Conservation (phyloP, 2,329 filamentous ascomycete genomes). For the Fusarium xylarioides region DNA sequence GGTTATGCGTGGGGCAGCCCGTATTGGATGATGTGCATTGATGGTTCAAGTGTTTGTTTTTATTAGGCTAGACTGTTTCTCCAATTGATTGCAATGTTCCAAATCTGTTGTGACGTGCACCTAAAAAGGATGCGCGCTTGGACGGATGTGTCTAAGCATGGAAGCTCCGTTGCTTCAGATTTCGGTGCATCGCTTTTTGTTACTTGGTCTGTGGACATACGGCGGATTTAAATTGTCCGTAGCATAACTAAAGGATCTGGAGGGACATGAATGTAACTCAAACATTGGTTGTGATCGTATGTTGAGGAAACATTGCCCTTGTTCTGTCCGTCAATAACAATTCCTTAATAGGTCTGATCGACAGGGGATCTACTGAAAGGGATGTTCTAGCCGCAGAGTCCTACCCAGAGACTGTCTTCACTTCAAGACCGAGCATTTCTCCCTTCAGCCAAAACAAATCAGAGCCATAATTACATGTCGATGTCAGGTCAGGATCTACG, state of each 20-base stretch:
- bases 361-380: slow-evolving; percentile 20
- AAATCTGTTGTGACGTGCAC: neutral
- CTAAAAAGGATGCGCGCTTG: slow-evolving; percentile 11
- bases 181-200: slow-evolving; percentile 17
- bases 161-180: slow-evolving; percentile 18
- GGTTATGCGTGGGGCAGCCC: too few relatives aligned
- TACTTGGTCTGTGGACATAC: neutral
- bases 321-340: neutral
- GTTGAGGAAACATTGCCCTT: slow-evolving; percentile 7
- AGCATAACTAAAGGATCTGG: neutral
- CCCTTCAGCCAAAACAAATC: neutral
- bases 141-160: slow-evolving; percentile 6
- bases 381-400: neutral
- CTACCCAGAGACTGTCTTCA: neutral
- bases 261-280: slow-evolving; percentile 8
- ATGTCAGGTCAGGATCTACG: too few relatives aligned
- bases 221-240: neutral
- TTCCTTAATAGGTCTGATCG: slow-evolving; percentile 26
- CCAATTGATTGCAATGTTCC: slow-evolving; percentile 15
- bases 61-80: slow-evolving; percentile 11
- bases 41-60: neutral
- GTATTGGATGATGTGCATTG: slow-evolving; percentile 7
- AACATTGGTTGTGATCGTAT: neutral
- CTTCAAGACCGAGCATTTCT: neutral
- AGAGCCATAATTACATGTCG: neutral